phyloP scores from a whole-genome alignment of 768 basidiomycete species.

The Epithele typhae region DNA sequence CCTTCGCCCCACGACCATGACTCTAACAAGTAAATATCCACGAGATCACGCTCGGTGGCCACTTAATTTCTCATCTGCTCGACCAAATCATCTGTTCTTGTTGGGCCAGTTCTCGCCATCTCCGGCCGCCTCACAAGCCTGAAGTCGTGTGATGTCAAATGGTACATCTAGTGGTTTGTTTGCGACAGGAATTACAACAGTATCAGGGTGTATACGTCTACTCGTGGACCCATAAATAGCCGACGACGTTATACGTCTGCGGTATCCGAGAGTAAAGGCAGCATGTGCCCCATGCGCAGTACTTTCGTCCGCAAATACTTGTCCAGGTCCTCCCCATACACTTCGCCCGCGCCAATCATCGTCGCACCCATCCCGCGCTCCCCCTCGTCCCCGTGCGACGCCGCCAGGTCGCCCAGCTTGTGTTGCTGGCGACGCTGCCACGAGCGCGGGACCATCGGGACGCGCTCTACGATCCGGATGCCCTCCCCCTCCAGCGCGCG shows the following conservation, averaged over 20 bases:
- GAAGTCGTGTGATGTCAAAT: too few relatives aligned
- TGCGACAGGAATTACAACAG: too few relatives aligned
- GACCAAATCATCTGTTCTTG: too few relatives aligned
- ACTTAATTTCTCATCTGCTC: too few relatives aligned
- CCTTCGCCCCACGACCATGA: too few relatives aligned
- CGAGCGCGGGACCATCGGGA: constrained; percentile 91
- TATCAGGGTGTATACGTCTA: too few relatives aligned
- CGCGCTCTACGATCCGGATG: constrained; percentile 74
- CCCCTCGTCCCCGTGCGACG: constrained; percentile 30
- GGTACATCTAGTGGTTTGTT: too few relatives aligned
- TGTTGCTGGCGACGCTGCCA: constrained; percentile 50
- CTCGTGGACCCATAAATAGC: too few relatives aligned
- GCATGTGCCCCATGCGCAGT: constrained; percentile 94
- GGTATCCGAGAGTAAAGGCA: constrained; percentile 43
- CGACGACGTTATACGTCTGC: constrained; percentile 1
- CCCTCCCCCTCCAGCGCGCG: constrained; percentile 82
- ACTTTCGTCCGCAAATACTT: constrained; percentile 96
- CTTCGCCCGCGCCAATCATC: constrained; percentile 74
- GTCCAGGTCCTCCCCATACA: constrained; percentile 82
- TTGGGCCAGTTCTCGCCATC: too few relatives aligned
- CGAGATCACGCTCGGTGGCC: too few relatives aligned
- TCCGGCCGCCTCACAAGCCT: too few relatives aligned
- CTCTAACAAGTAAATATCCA: too few relatives aligned
- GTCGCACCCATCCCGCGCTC: constrained; percentile 61
- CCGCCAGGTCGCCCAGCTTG: constrained; percentile 5